A percentile compares a stretch with the other conserved stretches of the same genome.
Conservation (phyloP, 1,284 basidiomycete genomes). For the Fereydounia khargensis region DNA sequence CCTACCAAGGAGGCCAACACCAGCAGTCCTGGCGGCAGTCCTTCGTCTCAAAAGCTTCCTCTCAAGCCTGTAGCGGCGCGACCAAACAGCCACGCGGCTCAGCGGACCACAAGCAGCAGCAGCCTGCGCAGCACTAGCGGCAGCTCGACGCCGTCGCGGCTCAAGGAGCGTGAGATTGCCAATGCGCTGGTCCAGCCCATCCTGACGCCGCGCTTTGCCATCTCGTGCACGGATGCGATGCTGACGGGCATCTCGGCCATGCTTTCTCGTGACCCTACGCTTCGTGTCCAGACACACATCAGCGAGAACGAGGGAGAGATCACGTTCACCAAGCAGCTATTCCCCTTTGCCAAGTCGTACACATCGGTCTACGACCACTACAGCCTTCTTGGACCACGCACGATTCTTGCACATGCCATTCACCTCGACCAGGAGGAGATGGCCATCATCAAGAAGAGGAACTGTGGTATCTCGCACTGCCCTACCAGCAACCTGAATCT, state of each 20-base stretch:
- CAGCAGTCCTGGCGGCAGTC: slow-evolving; percentile 19
- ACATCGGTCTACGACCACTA: slow-evolving; percentile 73
- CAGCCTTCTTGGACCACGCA: slow-evolving; percentile 73
- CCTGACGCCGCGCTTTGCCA: slow-evolving; percentile 90
- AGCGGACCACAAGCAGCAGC: slow-evolving; percentile 13
- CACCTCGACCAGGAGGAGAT: slow-evolving; percentile 74
- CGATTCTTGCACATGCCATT: slow-evolving; percentile 85
- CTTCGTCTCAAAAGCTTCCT: neutral
- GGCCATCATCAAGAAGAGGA: slow-evolving; percentile 67
- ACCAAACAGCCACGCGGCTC: neutral
- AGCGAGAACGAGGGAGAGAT: slow-evolving; percentile 82
- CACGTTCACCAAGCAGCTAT: slow-evolving; percentile 67
- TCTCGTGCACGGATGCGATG: slow-evolving; percentile 79
- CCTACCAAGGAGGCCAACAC: slow-evolving; percentile 27
- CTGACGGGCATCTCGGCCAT: slow-evolving; percentile 68
- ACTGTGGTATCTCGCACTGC: slow-evolving; percentile 84
- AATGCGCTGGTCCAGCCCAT: slow-evolving; percentile 73
- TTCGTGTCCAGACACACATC: slow-evolving; percentile 89
- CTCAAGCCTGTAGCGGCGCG: neutral
- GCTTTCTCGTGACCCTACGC: slow-evolving; percentile 57
- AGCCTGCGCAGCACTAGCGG: slow-evolving; percentile 24
- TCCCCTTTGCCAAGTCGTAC: slow-evolving; percentile 60
- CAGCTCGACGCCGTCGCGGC: slow-evolving; percentile 24
- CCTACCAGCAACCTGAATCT: slow-evolving; percentile 85
- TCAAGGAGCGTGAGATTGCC: slow-evolving; percentile 24